Evolutionary conservation across 805 yeast genomes (phyloP).

Genomic region (Metschnikowia peoriensis): DNA sequence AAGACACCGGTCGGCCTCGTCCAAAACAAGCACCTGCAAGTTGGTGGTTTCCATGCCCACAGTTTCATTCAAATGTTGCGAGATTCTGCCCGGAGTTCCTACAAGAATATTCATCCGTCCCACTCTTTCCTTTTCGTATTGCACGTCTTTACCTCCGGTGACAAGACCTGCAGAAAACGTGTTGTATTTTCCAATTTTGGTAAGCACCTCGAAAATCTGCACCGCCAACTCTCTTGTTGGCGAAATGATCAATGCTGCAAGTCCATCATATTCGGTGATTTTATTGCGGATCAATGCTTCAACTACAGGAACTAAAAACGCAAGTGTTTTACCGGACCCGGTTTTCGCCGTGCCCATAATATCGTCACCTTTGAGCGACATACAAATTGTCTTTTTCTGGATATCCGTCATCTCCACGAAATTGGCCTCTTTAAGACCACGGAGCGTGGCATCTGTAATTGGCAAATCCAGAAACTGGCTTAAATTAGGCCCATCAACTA

Average conservation of each 20-base stretch:
- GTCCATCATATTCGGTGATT: constrained; percentile 83
- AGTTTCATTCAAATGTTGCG: constrained; percentile 90
- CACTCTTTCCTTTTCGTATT: constrained; percentile 77
- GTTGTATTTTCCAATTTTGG: constrained; percentile 74
- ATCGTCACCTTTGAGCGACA: constrained; percentile 74
- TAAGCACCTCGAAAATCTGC: constrained; percentile 83
- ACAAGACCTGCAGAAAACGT: constrained; percentile 85
- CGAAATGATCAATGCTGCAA: constrained; percentile 85
- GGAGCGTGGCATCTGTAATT: constrained; percentile 56
- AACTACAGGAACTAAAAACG: constrained; percentile 78
- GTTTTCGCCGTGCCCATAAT: constrained; percentile 86
- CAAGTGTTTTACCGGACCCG: constrained; percentile 87
- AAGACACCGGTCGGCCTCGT: constrained; percentile 89
- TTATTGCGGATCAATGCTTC: constrained; percentile 65
- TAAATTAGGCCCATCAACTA: constrained; percentile 6
- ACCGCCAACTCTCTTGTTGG: constrained; percentile 92
- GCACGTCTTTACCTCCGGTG: constrained; percentile 89
- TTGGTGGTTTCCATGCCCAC: constrained; percentile 73
- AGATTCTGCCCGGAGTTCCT: constrained; percentile 88
- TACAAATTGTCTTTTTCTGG: constrained; percentile 75
- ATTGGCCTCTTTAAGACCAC: constrained; percentile 76
- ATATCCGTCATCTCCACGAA: constrained; percentile 82
- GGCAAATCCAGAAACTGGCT: constrained; percentile 61
- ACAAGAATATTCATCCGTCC: constrained; percentile 76
- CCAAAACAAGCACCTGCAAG: constrained; percentile 75